A percentile compares a stretch with the other conserved stretches of the same genome.
Conservation (phyloP, 495 filamentous ascomycete species). For the Tuber calosporum region DNA sequence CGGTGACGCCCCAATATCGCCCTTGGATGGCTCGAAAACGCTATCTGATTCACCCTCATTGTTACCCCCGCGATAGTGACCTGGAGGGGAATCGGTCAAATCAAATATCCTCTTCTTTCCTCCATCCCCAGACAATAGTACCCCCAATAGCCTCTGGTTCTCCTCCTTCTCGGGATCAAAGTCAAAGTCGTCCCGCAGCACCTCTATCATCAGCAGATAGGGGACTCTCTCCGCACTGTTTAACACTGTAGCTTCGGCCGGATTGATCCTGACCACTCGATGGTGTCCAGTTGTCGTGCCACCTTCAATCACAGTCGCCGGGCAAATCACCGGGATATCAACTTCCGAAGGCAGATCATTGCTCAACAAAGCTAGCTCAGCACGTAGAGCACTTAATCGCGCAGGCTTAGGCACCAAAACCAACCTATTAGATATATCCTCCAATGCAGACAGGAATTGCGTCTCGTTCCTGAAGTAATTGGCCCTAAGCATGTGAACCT, state of each 20-base stretch:
- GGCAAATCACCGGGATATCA: conserved; percentile 68
- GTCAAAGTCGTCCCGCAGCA: conserved; percentile 64
- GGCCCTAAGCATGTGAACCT: conserved; percentile 56
- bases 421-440: conserved; percentile 68
- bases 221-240: conserved; percentile 75
- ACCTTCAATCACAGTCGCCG: conserved; percentile 55
- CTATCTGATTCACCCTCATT: conserved; percentile 54
- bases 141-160: conserved; percentile 56
- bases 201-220: conserved; percentile 69
- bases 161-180: conserved; percentile 61
- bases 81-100: conserved; percentile 50
- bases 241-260: conserved; percentile 67
- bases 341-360: conserved; percentile 68
- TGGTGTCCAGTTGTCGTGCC: conserved; percentile 62
- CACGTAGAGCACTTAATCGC: conserved; percentile 64
- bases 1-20: conserved; percentile 62
- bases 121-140: conserved; percentile 54
- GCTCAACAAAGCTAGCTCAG: conserved; percentile 64
- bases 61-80: conserved; percentile 42
- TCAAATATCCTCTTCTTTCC: conserved; percentile 62
- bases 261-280: conserved; percentile 66
- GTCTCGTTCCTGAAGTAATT: conserved; percentile 71
- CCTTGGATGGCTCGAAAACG: conserved; percentile 65
- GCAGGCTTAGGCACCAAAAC: conserved; percentile 67
- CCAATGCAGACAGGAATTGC: conserved; percentile 62